Percentiles rank a stretch among this genome's conserved stretches.
These are phyloP conservation scores for Yamadazyma insecticola DNA, from an alignment of 805 yeast genomes.

Conservation along the genomic window DNA sequence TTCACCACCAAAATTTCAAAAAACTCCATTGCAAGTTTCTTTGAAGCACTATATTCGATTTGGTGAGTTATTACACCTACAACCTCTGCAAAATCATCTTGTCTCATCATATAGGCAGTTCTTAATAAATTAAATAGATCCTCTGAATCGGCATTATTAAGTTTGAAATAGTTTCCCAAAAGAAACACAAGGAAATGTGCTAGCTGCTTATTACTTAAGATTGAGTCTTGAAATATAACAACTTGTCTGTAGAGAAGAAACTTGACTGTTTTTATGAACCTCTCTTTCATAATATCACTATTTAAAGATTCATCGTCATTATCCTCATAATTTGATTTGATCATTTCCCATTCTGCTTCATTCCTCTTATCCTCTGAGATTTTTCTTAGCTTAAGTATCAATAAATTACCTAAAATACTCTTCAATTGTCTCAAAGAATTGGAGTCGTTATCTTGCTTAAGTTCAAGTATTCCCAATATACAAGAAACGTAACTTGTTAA, in stretches of 20 bases:
- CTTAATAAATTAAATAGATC: conserved; percentile 32
- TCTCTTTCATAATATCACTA: too few species aligned
- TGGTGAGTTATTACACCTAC: conserved; percentile 12
- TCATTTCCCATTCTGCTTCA: neutral
- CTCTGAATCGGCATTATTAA: conserved; percentile 13
- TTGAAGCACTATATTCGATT: conserved; percentile 13
- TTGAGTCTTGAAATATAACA: conserved; percentile 23
- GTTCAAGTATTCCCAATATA: conserved; percentile 28
- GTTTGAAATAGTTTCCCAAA: conserved; percentile 24
- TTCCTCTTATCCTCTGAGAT: neutral
- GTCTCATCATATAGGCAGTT: conserved; percentile 28
- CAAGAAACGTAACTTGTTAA: conserved; percentile 24
- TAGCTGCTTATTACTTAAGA: conserved; percentile 28
- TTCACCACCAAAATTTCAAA: conserved; percentile 24
- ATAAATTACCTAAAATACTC: conserved; percentile 22
- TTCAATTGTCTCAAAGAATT: conserved; percentile 14
- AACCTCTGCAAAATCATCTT: conserved; percentile 18
- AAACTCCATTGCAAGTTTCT: conserved; percentile 22
- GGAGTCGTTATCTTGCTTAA: conserved; percentile 5
- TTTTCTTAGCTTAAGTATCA: conserved; percentile 21
- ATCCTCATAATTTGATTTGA: neutral
- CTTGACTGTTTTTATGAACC: too few species aligned
- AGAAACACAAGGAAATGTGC: conserved; percentile 28
- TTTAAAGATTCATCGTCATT: neutral
- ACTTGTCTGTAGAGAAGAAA: conserved; percentile 30